Percentiles rank a stretch among this genome's conserved stretches.
Conservation (phyloP, 2,329 filamentous ascomycete species). For the Albifimbria verrucaria region DNA sequence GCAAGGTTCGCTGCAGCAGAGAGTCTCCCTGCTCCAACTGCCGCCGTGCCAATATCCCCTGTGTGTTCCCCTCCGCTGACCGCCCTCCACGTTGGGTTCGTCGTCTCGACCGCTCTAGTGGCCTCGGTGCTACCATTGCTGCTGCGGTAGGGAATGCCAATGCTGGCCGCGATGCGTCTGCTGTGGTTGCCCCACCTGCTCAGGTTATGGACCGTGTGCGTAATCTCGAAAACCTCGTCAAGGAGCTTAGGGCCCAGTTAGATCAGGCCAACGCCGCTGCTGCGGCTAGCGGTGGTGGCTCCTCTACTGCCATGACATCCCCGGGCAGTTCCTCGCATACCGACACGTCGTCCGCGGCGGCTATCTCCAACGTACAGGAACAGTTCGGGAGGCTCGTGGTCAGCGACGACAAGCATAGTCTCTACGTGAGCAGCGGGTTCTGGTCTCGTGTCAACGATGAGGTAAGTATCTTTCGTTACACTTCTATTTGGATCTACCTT, state of each 20-base stretch:
- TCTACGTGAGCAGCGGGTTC: conserved; percentile 51
- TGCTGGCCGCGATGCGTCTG: conserved; percentile 8
- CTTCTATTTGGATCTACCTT: background rate
- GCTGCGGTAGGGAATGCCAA: background rate
- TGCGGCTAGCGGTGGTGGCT: conserved; percentile 19
- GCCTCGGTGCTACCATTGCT: conserved; percentile 26
- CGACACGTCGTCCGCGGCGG: conserved; percentile 5
- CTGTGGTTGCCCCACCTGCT: conserved; percentile 22
- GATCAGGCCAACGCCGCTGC: conserved; percentile 32
- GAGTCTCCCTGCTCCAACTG: conserved; percentile 55
- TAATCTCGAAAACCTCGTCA: conserved; percentile 48
- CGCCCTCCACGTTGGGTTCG: conserved; percentile 53
- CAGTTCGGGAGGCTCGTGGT: conserved; percentile 47
- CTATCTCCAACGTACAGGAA: conserved; percentile 24
- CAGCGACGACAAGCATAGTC: conserved; percentile 36
- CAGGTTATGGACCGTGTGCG: conserved; percentile 47
- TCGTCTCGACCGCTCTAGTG: conserved; percentile 39
- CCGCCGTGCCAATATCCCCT: conserved; percentile 48
- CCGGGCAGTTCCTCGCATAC: conserved; percentile 23
- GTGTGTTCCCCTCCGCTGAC: conserved; percentile 46
- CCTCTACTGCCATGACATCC: conserved; percentile 23
- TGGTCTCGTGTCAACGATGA: conserved; percentile 56
- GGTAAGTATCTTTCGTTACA: conserved; percentile 27
- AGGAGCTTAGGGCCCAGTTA: conserved; percentile 44
- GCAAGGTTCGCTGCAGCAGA: conserved; percentile 59